Evolutionary conservation across 2,329 filamentous ascomycete species (phyloP).

Genomic region (Apiospora kogelbergensis): DNA sequence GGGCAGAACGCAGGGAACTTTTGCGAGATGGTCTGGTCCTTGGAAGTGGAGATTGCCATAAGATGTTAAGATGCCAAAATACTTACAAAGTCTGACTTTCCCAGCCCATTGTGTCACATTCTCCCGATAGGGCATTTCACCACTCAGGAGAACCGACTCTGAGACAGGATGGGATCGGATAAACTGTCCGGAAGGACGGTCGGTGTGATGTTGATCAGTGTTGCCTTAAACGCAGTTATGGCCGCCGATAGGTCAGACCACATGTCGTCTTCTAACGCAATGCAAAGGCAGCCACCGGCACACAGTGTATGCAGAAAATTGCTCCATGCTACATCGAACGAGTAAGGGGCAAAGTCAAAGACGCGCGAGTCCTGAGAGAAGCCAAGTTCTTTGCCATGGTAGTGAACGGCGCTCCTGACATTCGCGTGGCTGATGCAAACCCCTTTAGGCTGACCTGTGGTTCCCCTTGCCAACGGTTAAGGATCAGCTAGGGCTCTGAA

Average conservation of each 20-base stretch:
- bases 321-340: conserved; percentile 37
- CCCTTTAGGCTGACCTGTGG: conserved; percentile 7
- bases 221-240: conserved; percentile 15
- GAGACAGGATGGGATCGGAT: neutral
- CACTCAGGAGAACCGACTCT: neutral
- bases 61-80: no score
- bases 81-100: neutral
- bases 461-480: neutral
- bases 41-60: no score
- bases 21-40: no score
- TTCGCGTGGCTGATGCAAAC: conserved; percentile 15
- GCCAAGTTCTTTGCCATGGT: conserved; percentile 16
- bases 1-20: no score
- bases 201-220: conserved; percentile 11
- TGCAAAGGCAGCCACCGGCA: conserved; percentile 24
- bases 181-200: conserved; percentile 12
- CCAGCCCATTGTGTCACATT: neutral
- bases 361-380: conserved; percentile 14
- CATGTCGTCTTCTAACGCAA: conserved; percentile 36
- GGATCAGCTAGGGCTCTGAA: neutral
- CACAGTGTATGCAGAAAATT: conserved; percentile 37
- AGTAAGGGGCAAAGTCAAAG: conserved; percentile 29
- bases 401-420: conserved; percentile 15
- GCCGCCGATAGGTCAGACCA: conserved; percentile 23
- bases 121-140: neutral